Percentiles rank a stretch among this genome's conserved stretches.
Conservation (phyloP, 2,329 filamentous ascomycete genomes). For the Colletotrichum simmondsii region DNA sequence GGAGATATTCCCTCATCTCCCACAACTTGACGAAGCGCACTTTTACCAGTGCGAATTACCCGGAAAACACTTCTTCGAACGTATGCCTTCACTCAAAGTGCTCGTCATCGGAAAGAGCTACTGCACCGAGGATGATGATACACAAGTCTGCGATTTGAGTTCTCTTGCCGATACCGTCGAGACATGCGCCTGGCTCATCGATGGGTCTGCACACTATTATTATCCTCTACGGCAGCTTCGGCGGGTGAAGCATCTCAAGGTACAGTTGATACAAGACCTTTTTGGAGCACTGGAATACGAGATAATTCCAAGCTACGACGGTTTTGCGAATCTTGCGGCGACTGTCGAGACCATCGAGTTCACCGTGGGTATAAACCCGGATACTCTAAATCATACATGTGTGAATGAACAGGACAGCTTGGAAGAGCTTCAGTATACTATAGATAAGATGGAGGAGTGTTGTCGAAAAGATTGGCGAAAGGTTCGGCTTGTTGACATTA, state of each 20-base stretch:
- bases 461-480: not conserved
- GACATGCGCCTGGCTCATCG: not conserved
- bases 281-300: not conserved
- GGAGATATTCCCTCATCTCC: too few relatives aligned
- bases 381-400: too few relatives aligned
- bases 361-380: too few relatives aligned
- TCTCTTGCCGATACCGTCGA: not conserved
- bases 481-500: not conserved
- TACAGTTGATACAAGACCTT: not conserved
- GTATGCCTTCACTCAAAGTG: too few relatives aligned
- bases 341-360: not conserved
- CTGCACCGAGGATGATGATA: accelerated
- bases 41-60: too few relatives aligned
- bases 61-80: too few relatives aligned
- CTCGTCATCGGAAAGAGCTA: not conserved
- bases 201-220: not conserved
- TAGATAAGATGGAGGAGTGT: not conserved
- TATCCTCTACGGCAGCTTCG: not conserved
- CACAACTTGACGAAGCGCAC: too few relatives aligned
- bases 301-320: too few relatives aligned
- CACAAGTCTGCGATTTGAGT: not conserved
- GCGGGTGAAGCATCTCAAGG: not conserved
- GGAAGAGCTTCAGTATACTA: not conserved
- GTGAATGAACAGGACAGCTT: too few relatives aligned
- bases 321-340: too few relatives aligned